Conservation (phyloP, 495 filamentous ascomycete genomes). For the Trichoderma gamsii region DNA sequence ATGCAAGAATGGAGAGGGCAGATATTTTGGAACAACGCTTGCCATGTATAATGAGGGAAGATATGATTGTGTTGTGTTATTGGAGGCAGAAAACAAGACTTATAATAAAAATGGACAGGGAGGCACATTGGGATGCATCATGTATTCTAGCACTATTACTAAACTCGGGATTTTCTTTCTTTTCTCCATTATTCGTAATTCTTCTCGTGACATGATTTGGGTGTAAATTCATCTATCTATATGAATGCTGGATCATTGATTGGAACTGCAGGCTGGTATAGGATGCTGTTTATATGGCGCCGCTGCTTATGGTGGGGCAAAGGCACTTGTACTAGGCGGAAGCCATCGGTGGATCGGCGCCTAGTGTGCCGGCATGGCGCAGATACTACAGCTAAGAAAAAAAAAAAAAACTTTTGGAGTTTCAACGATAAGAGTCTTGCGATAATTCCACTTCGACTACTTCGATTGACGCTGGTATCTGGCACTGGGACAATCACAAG, state of each 20-base stretch:
- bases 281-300: no score
- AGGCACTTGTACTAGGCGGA: background rate
- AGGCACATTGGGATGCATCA: background rate
- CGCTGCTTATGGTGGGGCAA: no score
- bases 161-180: background rate
- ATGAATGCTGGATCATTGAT: background rate
- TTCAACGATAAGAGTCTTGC: background rate
- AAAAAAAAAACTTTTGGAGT: conserved; percentile 11
- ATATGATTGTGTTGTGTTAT: background rate
- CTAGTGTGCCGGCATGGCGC: background rate
- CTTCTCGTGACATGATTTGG: no score
- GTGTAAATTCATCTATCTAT: background rate
- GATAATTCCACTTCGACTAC: background rate
- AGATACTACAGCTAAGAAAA: background rate
- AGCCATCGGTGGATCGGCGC: conserved; percentile 1
- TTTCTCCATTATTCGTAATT: background rate
- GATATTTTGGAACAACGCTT: background rate
- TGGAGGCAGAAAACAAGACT: background rate
- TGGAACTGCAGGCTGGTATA: no score
- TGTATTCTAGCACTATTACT: conserved; percentile 10
- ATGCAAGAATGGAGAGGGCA: background rate
- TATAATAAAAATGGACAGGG: conserved; percentile 5
- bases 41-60: background rate
- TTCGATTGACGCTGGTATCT: background rate
- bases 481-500: background rate